phyloP scores from a whole-genome alignment of 306 rosid species.

The Gastrolobium villosum region DNA sequence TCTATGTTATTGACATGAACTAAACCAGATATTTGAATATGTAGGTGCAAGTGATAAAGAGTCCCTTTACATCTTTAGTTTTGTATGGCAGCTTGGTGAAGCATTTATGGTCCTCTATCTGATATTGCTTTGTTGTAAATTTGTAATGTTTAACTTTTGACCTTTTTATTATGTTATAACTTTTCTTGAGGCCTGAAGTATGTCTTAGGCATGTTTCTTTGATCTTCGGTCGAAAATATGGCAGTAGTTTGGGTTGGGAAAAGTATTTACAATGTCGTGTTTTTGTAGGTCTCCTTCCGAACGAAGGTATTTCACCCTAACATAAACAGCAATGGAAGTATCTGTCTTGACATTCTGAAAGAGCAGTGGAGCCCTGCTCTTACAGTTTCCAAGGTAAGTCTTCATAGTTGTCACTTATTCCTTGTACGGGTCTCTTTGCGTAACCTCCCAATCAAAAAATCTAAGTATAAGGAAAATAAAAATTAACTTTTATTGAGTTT shows the following conservation, averaged over 20 bases:
- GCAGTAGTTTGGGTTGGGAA: background rate
- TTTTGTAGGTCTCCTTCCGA: conserved; percentile 61
- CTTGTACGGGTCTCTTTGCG: conserved; percentile 7
- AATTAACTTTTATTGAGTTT: background rate
- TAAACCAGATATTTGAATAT: conserved; percentile 1
- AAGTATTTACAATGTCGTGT: background rate
- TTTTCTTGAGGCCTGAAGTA: background rate
- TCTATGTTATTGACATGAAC: background rate
- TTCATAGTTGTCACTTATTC: background rate
- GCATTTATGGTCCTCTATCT: background rate
- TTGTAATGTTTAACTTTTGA: background rate
- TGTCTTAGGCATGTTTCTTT: background rate
- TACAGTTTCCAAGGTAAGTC: conserved; percentile 55
- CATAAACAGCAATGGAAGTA: conserved; percentile 71
- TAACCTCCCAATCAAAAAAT: background rate
- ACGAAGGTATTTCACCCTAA: conserved; percentile 72
- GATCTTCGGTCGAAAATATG: background rate
- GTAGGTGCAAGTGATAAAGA: background rate
- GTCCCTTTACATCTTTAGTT: background rate
- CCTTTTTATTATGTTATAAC: background rate
- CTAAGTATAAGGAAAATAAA: background rate
- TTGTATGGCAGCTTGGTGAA: conserved; percentile 1
- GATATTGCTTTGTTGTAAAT: background rate
- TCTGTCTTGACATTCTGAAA: conserved; percentile 61
- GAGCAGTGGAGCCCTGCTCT: conserved; percentile 62